Conservation (phyloP, 768 basidiomycete genomes). For the Boletus rubropictus region DNA sequence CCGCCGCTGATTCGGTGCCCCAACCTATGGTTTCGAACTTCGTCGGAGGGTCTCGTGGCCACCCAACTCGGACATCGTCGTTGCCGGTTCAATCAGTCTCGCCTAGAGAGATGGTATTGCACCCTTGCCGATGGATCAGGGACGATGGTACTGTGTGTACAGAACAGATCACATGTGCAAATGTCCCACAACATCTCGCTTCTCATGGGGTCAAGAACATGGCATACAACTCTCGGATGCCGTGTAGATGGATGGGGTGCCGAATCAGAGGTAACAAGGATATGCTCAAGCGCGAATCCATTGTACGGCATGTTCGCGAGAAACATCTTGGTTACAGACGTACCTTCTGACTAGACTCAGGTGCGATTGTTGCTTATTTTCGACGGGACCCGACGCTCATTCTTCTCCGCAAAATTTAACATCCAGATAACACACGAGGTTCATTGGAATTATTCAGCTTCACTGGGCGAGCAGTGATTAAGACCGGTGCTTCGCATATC, state of each 20-base stretch:
- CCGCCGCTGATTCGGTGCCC: too few species aligned
- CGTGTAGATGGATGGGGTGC: constrained; percentile 13
- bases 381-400: too few species aligned
- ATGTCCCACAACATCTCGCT: constrained; percentile 7
- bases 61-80: not conserved
- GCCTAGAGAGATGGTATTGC: not conserved
- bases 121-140: constrained; percentile 6
- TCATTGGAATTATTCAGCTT: not conserved
- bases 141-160: constrained; percentile 4
- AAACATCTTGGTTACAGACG: constrained; percentile 12
- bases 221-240: rapidly evolving
- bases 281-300: constrained; percentile 12
- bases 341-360: not conserved
- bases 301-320: constrained; percentile 14
- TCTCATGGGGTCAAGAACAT: constrained; percentile 2
- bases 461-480: not conserved
- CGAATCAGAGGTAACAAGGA: not conserved
- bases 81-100: not conserved
- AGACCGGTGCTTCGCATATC: too few species aligned
- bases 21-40: not conserved
- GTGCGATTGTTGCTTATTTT: not conserved
- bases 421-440: not conserved
- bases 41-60: not conserved
- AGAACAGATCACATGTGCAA: not conserved
- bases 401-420: too few species aligned